Evolutionary conservation across 148 eudicot species (phyloP).

Genomic region (Amaranthus cruentus): DNA sequence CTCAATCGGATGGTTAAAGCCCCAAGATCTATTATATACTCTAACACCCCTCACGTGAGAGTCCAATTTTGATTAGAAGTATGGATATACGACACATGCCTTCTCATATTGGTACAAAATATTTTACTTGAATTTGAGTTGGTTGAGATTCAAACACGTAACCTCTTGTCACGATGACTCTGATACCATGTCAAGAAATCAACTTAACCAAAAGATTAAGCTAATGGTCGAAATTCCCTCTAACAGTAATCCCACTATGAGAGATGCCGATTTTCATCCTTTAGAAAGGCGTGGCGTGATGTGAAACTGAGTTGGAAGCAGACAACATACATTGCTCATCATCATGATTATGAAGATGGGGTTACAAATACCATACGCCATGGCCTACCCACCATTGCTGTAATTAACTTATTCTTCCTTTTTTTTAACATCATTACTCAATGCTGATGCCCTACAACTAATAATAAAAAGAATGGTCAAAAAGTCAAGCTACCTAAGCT

Average conservation of each 20-base stretch:
- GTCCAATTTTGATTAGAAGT: too few species aligned
- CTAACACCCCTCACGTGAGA: too few species aligned
- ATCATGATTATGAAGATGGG: constrained; percentile 24
- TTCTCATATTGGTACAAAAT: too few species aligned
- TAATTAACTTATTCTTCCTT: constrained; percentile 1
- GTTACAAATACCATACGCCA: constrained; percentile 15
- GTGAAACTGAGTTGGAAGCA: constrained; percentile 24
- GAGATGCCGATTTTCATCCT: not conserved
- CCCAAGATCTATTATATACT: too few species aligned
- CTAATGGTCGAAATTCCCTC: too few species aligned
- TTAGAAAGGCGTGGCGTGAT: constrained; percentile 19
- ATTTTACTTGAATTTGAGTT: too few species aligned
- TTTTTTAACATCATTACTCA: constrained; percentile 8
- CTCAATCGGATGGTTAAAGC: too few species aligned
- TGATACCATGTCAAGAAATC: too few species aligned
- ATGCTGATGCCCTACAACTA: constrained; percentile 11
- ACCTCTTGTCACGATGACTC: too few species aligned
- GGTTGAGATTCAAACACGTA: too few species aligned
- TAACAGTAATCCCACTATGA: not conserved
- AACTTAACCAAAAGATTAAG: too few species aligned
- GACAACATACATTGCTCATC: not conserved
- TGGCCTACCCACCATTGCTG: constrained; percentile 15
- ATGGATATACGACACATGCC: too few species aligned
- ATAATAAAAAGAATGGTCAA: constrained; percentile 19
- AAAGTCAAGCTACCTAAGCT: not conserved